Evolutionary conservation across 768 basidiomycete species (phyloP).

Genomic region (Scleroderma citrinum): DNA sequence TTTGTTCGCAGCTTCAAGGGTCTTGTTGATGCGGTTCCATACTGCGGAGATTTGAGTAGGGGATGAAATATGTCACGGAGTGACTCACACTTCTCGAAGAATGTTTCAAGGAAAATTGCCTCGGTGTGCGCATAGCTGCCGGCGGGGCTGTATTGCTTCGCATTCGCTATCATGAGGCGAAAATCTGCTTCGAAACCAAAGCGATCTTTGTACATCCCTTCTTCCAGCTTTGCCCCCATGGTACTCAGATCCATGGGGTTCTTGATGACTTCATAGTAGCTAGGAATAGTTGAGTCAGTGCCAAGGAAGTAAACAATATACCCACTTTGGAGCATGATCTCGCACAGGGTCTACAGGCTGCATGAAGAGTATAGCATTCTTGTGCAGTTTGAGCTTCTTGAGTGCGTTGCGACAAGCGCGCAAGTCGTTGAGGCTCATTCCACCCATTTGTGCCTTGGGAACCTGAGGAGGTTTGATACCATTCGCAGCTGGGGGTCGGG

Average conservation of each 20-base stretch:
- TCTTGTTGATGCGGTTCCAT: slow-evolving; percentile 86
- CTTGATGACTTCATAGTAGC: slow-evolving; percentile 88
- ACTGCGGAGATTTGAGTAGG: slow-evolving; percentile 37
- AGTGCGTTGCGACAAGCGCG: slow-evolving; percentile 69
- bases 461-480: slow-evolving; percentile 39
- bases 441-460: slow-evolving; percentile 67
- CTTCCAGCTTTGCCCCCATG: slow-evolving; percentile 79
- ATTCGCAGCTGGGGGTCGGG: slow-evolving; percentile 14
- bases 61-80: slow-evolving; percentile 1
- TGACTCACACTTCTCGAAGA: slow-evolving; percentile 80
- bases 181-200: slow-evolving; percentile 84
- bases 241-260: slow-evolving; percentile 94
- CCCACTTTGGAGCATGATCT: slow-evolving; percentile 81
- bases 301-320: slow-evolving; percentile 1
- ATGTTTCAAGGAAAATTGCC: slow-evolving; percentile 66
- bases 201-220: slow-evolving; percentile 80
- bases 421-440: slow-evolving; percentile 73
- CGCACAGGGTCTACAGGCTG: slow-evolving; percentile 95
- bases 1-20: slow-evolving; percentile 60
- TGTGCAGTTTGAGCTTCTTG: slow-evolving; percentile 74
- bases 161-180: slow-evolving; percentile 81
- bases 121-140: slow-evolving; percentile 71
- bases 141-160: slow-evolving; percentile 74
- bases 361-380: slow-evolving; percentile 67
- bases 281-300: slow-evolving; percentile 23